A percentile compares a stretch with the other conserved stretches of the same genome.
Evolutionary conservation across 805 yeast species (phyloP).

Genomic region (Saccharomycopsis microspora): DNA sequence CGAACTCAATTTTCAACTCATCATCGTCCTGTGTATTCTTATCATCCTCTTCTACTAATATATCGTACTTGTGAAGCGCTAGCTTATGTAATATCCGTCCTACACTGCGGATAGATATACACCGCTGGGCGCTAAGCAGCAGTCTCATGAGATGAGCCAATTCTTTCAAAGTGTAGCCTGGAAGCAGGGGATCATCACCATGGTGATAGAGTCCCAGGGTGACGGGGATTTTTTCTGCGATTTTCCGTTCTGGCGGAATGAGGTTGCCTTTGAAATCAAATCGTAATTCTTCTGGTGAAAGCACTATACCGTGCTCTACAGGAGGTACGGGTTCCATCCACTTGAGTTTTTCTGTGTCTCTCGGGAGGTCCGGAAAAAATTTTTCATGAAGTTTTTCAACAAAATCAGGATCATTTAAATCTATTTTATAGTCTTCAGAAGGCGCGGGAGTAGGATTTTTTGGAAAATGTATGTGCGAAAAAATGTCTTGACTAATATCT

Average conservation of each 20-base stretch:
- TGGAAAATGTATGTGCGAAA: slow-evolving; percentile 52
- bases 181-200: slow-evolving; percentile 74
- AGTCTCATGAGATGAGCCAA: slow-evolving; percentile 72
- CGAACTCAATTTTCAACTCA: slow-evolving; percentile 30
- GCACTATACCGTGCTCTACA: slow-evolving; percentile 32
- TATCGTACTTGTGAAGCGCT: slow-evolving; percentile 48
- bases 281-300: slow-evolving; percentile 43
- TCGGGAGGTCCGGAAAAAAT: slow-evolving; percentile 84
- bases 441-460: slow-evolving; percentile 30
- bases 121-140: slow-evolving; percentile 71
- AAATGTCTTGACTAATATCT: slow-evolving; percentile 24
- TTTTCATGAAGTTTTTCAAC: slow-evolving; percentile 69
- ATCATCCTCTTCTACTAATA: slow-evolving; percentile 27
- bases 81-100: slow-evolving; percentile 82
- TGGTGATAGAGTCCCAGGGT: slow-evolving; percentile 82
- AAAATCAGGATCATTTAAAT: slow-evolving; percentile 69
- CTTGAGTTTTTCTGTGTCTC: slow-evolving; percentile 66
- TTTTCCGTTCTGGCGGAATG: slow-evolving; percentile 43
- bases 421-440: slow-evolving; percentile 30
- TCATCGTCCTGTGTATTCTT: slow-evolving; percentile 27
- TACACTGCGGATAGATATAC: slow-evolving; percentile 73
- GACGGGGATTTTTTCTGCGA: slow-evolving; percentile 32
- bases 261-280: slow-evolving; percentile 83
- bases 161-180: slow-evolving; percentile 87
- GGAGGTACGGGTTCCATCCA: slow-evolving; percentile 80